Evolutionary conservation across 306 rosid species (phyloP).

Genomic region (Dryas octopetala): DNA sequence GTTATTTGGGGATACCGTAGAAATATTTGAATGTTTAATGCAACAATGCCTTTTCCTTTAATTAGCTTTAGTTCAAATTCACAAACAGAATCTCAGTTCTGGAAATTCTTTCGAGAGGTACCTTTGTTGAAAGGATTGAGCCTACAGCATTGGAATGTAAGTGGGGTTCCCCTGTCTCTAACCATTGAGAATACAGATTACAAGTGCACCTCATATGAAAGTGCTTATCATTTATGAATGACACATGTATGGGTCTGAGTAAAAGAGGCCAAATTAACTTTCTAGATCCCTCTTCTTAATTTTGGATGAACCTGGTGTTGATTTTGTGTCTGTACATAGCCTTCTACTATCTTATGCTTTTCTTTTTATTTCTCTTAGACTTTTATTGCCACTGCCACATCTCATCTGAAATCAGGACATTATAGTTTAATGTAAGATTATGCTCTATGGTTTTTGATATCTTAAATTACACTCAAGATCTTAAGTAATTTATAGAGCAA

Average conservation of each 20-base stretch:
- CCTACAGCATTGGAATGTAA: not conserved
- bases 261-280: not conserved
- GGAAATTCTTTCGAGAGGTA: not conserved
- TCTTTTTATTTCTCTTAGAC: not conserved
- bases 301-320: not conserved
- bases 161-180: not conserved
- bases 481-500: not conserved
- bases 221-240: not conserved
- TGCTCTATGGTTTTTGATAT: not conserved
- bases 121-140: not conserved
- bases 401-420: not conserved
- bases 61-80: not conserved
- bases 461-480: not conserved
- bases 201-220: not conserved
- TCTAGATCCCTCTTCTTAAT: not conserved
- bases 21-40: too few species aligned
- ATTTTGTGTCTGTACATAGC: not conserved
- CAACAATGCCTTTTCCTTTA: not conserved
- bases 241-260: not conserved
- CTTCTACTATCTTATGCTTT: not conserved
- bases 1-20: not conserved
- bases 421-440: too few species aligned
- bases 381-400: not conserved
- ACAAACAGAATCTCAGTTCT: not conserved
- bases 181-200: not conserved